Conservation (phyloP, 169 alveolate species). For the Eimeria zaria region DNA sequence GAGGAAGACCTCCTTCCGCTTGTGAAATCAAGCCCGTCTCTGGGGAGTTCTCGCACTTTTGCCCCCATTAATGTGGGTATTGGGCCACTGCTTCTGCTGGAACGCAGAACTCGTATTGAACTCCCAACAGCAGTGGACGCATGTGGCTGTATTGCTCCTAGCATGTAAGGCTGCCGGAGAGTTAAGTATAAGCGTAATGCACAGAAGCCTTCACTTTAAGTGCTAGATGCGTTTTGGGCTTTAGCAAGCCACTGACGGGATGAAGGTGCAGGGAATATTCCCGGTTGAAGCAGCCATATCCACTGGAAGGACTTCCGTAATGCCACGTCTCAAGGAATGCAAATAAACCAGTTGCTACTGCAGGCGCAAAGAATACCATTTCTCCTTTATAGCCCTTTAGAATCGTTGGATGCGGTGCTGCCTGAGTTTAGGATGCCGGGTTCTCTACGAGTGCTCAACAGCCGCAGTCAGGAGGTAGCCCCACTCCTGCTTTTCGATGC, state of each 20-base stretch:
- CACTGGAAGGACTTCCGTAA: neutral
- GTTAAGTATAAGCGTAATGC: neutral
- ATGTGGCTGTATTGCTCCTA: neutral
- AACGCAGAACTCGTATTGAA: neutral
- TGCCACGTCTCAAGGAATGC: neutral
- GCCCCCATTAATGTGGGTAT: neutral
- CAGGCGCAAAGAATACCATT: neutral
- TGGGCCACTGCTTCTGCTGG: constrained; percentile 29
- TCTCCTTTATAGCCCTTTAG: neutral
- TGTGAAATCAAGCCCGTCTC: neutral
- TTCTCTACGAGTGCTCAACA: constrained; percentile 43
- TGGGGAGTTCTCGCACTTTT: neutral
- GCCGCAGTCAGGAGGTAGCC: constrained; percentile 26
- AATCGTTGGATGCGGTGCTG: neutral
- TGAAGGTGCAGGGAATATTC: neutral
- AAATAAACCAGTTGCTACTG: neutral
- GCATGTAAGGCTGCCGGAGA: neutral
- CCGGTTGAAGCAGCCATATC: neutral
- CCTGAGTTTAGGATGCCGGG: constrained; percentile 7
- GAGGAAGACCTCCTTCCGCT: neutral
- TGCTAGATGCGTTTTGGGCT: neutral
- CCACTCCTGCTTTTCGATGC: constrained; percentile 51
- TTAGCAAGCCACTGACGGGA: neutral
- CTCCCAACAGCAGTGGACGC: neutral
- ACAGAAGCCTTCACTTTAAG: neutral